Percentiles rank a stretch among this genome's conserved stretches.
Evolutionary conservation across 1,284 basidiomycete species (phyloP).

Genomic region (Meripilus lineatus): DNA sequence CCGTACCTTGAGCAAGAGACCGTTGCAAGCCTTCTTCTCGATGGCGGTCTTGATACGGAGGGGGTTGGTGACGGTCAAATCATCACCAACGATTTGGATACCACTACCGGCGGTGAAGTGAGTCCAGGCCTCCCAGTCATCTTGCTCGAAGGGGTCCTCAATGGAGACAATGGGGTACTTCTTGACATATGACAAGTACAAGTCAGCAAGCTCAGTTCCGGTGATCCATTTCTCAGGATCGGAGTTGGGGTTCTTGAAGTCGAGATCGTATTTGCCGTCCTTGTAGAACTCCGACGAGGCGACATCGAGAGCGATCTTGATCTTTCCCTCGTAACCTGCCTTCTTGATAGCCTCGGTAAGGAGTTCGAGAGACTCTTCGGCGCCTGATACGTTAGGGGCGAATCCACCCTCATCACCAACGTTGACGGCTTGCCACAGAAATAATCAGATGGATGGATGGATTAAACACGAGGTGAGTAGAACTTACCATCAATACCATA

Average conservation of each 20-base stretch:
- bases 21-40: constrained; percentile 99
- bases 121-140: constrained; percentile 98
- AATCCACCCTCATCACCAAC: constrained; percentile 99
- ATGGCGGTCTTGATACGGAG: constrained; percentile 98
- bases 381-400: constrained; percentile 95
- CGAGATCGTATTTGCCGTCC: constrained; percentile 99
- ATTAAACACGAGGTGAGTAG: constrained; percentile 1
- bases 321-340: constrained; percentile 97
- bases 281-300: constrained; percentile 99
- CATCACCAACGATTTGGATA: constrained; percentile 96
- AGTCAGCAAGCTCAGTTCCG: constrained; percentile 88
- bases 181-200: constrained; percentile 84
- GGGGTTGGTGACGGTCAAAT: constrained; percentile 98
- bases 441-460: constrained; percentile 7
- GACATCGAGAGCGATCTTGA: constrained; percentile 98
- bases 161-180: constrained; percentile 97
- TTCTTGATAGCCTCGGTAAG: constrained; percentile 95
- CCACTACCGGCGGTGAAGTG: constrained; percentile 79
- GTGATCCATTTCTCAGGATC: constrained; percentile 96
- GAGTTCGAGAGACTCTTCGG: constrained; percentile 97
- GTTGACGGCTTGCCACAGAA: constrained; percentile 75
- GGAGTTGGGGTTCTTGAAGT: constrained; percentile 99
- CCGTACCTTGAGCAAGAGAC: constrained; percentile 89
- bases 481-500: constrained; percentile 94
- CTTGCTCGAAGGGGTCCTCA: constrained; percentile 99